These are phyloP conservation scores for Claviceps purpurea DNA, from an alignment of 2,329 filamentous ascomycete species.

Conservation along the genomic window DNA sequence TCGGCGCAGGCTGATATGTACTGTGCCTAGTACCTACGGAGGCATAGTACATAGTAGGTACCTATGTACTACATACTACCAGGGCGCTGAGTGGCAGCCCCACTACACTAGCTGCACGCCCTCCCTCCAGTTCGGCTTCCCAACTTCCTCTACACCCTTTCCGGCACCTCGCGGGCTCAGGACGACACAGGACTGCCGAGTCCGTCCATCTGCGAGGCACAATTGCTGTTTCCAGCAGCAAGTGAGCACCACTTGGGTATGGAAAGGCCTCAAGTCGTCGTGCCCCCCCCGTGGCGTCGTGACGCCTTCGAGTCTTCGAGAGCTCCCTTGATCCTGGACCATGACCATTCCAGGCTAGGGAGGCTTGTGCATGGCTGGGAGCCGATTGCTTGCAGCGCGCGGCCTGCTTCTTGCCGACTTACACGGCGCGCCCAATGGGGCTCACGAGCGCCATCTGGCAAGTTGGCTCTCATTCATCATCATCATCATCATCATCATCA, in stretches of 20 bases:
- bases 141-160: conserved; percentile 3
- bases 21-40: too few species aligned
- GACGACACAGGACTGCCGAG: conserved; percentile 1
- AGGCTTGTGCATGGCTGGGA: background rate
- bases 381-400: conserved; percentile 3
- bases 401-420: conserved; percentile 1
- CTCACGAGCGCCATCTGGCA: background rate
- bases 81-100: background rate
- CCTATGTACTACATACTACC: background rate
- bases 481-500: too few species aligned
- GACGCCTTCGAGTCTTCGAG: background rate
- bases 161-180: conserved; percentile 2
- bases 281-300: background rate
- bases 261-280: background rate
- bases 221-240: conserved; percentile 3
- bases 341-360: background rate
- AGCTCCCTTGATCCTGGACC: too few species aligned
- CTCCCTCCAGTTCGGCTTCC: background rate
- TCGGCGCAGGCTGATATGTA: too few species aligned
- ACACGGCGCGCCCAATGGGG: background rate
- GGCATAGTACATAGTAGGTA: background rate
- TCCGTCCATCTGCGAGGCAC: background rate
- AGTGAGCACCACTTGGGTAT: background rate
- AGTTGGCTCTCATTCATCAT: background rate
- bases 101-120: background rate